Evolutionary conservation across 2,329 filamentous ascomycete species (phyloP).

Genomic region (Pseudogymnoascus sp.): DNA sequence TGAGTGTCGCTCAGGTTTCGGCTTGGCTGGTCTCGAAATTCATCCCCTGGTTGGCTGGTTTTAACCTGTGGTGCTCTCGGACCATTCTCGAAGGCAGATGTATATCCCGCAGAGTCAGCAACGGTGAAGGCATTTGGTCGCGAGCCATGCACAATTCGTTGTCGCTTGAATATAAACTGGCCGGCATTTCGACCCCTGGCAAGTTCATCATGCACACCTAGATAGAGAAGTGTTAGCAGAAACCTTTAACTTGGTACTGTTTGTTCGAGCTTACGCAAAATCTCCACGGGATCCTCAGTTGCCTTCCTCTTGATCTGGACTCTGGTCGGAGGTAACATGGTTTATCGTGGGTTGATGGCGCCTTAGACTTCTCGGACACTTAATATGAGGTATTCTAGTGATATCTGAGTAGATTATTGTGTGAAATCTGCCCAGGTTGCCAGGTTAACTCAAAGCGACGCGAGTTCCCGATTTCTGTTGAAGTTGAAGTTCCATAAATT

Average conservation of each 20-base stretch:
- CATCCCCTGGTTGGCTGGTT: slow-evolving; percentile 4
- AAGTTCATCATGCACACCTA: slow-evolving; percentile 24
- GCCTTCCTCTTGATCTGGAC: slow-evolving; percentile 28
- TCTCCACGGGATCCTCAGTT: slow-evolving; percentile 27
- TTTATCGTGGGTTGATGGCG: not conserved
- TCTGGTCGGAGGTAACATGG: slow-evolving; percentile 21
- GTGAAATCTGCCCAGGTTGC: not conserved
- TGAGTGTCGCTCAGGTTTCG: not conserved
- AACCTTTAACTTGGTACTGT: not conserved
- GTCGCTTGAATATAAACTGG: slow-evolving; percentile 25
- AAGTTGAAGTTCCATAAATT: slow-evolving; percentile 6
- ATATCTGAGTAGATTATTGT: not conserved
- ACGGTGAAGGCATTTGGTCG: not conserved
- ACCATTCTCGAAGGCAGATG: not conserved
- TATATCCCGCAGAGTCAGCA: not conserved
- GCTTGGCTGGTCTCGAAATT: slow-evolving; percentile 6
- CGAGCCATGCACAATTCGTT: slow-evolving; percentile 11
- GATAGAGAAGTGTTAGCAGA: not conserved
- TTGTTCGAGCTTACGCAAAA: slow-evolving; percentile 23
- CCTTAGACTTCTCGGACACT: not conserved
- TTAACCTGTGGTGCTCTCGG: slow-evolving; percentile 2
- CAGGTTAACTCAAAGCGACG: not conserved
- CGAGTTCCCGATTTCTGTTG: not conserved
- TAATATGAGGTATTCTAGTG: not conserved
- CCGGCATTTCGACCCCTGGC: slow-evolving; percentile 19